Percentiles rank a stretch among this genome's conserved stretches.
Conservation (phyloP, 106 monocot species). For the Posidonia australis region DNA sequence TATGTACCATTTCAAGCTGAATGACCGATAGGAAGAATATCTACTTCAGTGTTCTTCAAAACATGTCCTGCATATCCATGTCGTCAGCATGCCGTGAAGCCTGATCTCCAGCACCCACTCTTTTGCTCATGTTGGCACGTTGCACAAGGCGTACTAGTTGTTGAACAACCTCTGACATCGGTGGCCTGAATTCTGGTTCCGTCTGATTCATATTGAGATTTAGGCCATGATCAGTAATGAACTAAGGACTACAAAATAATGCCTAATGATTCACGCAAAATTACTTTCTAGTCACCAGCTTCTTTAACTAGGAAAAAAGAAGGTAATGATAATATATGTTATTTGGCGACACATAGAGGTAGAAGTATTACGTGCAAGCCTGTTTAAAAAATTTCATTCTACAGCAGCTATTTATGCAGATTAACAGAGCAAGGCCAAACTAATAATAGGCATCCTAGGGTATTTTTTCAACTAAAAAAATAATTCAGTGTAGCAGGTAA, state of each 20-base stretch:
- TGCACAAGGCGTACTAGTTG: conserved; percentile 69
- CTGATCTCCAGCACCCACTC: conserved; percentile 32
- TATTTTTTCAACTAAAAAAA: neutral
- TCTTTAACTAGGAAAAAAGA: neutral
- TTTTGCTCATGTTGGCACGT: conserved; percentile 70
- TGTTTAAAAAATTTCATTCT: no score
- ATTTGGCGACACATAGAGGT: no score
- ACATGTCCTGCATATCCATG: conserved; percentile 5
- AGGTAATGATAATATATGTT: no score
- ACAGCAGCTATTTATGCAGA: no score
- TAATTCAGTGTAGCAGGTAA: neutral
- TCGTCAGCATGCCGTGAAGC: conserved; percentile 20
- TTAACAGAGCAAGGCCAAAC: no score
- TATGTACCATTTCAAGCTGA: neutral
- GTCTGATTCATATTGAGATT: conserved; percentile 23
- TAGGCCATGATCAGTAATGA: neutral
- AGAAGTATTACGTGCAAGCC: no score
- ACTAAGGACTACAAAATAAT: neutral
- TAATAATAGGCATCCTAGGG: no score
- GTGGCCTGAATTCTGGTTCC: conserved; percentile 90
- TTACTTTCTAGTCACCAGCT: neutral
- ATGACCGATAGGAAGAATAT: neutral
- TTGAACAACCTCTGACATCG: conserved; percentile 91
- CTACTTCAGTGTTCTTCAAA: neutral
- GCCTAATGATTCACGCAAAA: neutral